These are phyloP conservation scores for Kuraishia capsulata DNA, from an alignment of 805 yeast genomes.

Conservation along the genomic window DNA sequence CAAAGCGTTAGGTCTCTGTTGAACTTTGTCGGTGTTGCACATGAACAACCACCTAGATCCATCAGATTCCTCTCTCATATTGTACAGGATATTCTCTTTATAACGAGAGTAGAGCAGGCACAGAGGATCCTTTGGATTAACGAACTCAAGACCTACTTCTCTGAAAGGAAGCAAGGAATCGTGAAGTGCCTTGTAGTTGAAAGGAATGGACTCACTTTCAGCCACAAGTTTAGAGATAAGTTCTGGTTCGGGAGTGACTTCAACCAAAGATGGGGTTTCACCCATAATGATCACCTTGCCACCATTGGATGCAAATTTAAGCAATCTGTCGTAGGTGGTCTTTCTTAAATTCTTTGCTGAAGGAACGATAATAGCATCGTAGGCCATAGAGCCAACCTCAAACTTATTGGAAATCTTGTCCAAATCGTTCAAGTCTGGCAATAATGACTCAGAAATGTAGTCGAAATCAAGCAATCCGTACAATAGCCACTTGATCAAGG, in stretches of 20 bases:
- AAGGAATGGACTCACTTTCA: constrained; percentile 3
- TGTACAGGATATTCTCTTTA: constrained; percentile 4
- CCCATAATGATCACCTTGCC: constrained; percentile 7
- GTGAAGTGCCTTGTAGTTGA: constrained; percentile 5
- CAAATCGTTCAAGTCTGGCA: constrained; percentile 3
- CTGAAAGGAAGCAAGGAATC: constrained; percentile 3
- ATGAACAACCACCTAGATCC: constrained; percentile 4
- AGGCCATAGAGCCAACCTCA: constrained; percentile 6
- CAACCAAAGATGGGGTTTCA: constrained; percentile 5
- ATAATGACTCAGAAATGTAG: constrained; percentile 7
- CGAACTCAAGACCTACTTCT: constrained; percentile 5
- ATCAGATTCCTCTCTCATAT: constrained; percentile 5
- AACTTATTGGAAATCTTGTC: constrained; percentile 3
- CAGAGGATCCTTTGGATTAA: constrained; percentile 5
- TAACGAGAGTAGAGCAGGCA: constrained; percentile 5
- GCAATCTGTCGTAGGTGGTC: constrained; percentile 5
- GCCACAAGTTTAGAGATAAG: background rate
- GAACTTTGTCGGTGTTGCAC: constrained; percentile 5
- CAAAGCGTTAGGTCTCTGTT: constrained; percentile 3
- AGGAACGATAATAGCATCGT: constrained; percentile 7
- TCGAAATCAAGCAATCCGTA: constrained; percentile 7
- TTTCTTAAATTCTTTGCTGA: constrained; percentile 3
- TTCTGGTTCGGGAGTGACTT: constrained; percentile 2
- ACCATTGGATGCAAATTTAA: constrained; percentile 4
- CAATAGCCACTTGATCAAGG: constrained; percentile 4